Evolutionary conservation across 108 stramenopile genomes (phyloP).

Genomic region (Nannochloropsis gaditana): DNA sequence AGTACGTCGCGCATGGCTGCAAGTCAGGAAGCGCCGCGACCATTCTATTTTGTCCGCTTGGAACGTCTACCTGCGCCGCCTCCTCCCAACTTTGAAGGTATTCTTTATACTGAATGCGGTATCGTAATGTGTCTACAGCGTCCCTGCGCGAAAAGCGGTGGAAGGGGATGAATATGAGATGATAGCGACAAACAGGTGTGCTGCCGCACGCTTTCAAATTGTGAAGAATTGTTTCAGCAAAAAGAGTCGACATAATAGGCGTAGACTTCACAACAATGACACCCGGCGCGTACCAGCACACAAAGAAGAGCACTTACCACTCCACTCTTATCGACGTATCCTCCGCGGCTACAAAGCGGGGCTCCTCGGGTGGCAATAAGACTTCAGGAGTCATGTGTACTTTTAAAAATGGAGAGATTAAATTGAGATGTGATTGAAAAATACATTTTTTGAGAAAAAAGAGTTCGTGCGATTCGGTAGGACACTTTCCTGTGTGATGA

Average conservation of each 20-base stretch:
- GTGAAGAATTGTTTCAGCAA: too few species aligned
- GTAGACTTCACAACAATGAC: too few species aligned
- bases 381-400: background rate
- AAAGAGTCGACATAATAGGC: too few species aligned
- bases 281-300: too few species aligned
- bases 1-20: slow-evolving; percentile 16
- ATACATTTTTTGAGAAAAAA: too few species aligned
- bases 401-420: too few species aligned
- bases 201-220: too few species aligned
- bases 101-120: slow-evolving; percentile 15
- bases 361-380: background rate
- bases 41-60: background rate
- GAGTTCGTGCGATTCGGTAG: too few species aligned
- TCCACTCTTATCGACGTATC: background rate
- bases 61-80: background rate
- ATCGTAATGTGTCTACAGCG: background rate
- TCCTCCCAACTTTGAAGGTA: slow-evolving; percentile 9
- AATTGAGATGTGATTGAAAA: too few species aligned
- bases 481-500: too few species aligned
- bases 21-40: background rate
- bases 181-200: too few species aligned
- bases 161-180: too few species aligned
- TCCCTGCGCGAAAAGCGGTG: background rate
- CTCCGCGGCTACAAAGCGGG: background rate
- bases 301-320: background rate